Evolutionary conservation across 164 flowering plant genomes (phyloP).

Genomic region (Kalanchoe fedtschenkoi): DNA sequence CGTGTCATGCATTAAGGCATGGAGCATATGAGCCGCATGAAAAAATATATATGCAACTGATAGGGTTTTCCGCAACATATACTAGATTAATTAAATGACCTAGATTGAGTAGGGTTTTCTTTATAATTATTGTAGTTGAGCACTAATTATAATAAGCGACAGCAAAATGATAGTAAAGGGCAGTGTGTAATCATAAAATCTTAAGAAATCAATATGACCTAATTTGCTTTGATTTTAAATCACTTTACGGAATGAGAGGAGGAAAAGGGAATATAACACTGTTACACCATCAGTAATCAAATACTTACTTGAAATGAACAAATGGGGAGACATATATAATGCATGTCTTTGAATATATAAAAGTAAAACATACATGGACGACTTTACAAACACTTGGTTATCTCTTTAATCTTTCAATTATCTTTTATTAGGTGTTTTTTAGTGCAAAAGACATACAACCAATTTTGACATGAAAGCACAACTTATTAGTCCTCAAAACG

Average conservation of each 20-base stretch:
- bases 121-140: neutral
- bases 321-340: neutral
- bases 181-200: slow-evolving; percentile 1
- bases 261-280: neutral
- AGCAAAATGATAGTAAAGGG: neutral
- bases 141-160: neutral
- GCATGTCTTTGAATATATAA: neutral
- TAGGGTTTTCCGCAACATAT: neutral
- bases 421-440: neutral
- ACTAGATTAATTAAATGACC: neutral
- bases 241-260: neutral
- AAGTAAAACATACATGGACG: neutral
- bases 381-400: neutral
- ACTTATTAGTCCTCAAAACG: neutral
- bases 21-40: neutral
- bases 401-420: neutral
- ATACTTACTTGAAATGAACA: neutral
- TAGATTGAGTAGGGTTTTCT: neutral
- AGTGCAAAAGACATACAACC: neutral
- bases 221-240: neutral
- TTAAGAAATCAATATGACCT: slow-evolving; percentile 1
- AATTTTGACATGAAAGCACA: slow-evolving; percentile 4
- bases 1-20: neutral
- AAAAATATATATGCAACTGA: neutral
- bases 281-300: neutral